Evolutionary conservation across 345 rosid species (phyloP), one percentile per base, ranked within the genome.

Genomic region (Populus tremula): DNA sequence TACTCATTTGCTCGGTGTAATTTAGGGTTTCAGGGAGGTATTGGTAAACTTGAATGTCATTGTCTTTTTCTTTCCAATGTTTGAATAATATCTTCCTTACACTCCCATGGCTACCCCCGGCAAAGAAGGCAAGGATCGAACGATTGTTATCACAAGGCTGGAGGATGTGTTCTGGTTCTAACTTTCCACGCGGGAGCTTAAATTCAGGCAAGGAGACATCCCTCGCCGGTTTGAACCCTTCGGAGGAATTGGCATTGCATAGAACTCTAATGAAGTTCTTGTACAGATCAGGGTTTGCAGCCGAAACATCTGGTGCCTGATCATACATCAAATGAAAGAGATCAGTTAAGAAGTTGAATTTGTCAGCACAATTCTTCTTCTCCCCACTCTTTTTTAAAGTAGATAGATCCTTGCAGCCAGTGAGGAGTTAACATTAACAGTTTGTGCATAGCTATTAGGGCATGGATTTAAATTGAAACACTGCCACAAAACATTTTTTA

Each of bases 141-240:
- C 88, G 82, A 17, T 82, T 73, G 8, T 76, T 4, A 14, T 47
- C 59, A 4, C 84, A 86, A 43, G 25, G 21, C 16, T 31, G 68
- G 49, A 74, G 77, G 20, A 62, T 50, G 21, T 61, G 47, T 0
- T 82, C 77, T 8, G 86, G 85, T 17, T 72, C 68, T 13, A 90
- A 82, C n/a, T 66, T 74, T 0, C 84, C 76, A 18, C 43, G 23
- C 9, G 89, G 84, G 18, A 86, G 36, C 74, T 85, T 78, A 41
- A 86, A 72, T 79, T 90, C 91, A 2, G 90, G 93, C 43, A 90
- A 33, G 6, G 91, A 67, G 36, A 86, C 85, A 49, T 90, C 91
- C 13, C 82, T 79, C 21, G 13, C 62, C 0, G 87, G 89, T 41
- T 62, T 45, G 49, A 84, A 87, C 5, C 88, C 84, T 82, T 90